Conservation (phyloP, 2,329 filamentous ascomycete genomes). For the Stromatinia cepivora region DNA sequence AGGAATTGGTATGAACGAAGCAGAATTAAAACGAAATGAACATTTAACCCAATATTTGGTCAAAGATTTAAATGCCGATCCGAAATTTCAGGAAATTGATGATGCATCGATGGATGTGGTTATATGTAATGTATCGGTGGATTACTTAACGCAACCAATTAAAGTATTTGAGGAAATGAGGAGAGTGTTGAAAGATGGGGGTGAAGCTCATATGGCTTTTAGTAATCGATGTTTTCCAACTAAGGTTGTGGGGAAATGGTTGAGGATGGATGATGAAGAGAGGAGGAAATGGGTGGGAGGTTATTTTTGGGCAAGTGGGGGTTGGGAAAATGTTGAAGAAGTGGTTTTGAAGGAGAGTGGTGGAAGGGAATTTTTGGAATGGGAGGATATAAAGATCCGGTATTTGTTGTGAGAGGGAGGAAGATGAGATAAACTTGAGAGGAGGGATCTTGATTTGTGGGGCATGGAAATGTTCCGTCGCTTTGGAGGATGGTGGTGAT, state of each 20-base stretch:
- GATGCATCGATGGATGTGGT: constrained; percentile 45
- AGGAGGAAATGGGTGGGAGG: constrained; percentile 52
- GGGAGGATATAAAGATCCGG: constrained; percentile 41
- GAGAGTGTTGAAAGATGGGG: constrained; percentile 45
- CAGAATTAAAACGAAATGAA: constrained; percentile 47
- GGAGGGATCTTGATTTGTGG: not conserved
- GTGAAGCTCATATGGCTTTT: constrained; percentile 51
- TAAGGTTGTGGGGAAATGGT: constrained; percentile 52
- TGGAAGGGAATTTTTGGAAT: constrained; percentile 24
- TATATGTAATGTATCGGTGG: constrained; percentile 53
- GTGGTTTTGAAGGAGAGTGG: constrained; percentile 50
- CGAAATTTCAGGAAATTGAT: constrained; percentile 29
- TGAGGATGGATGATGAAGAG: constrained; percentile 47
- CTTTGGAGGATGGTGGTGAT: not conserved
- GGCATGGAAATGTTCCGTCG: not conserved
- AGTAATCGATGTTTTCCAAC: constrained; percentile 55
- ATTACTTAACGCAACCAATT: constrained; percentile 51
- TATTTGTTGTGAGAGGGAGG: constrained; percentile 47
- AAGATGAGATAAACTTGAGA: not conserved
- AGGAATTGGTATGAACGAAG: constrained; percentile 50
- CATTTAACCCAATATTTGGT: constrained; percentile 42
- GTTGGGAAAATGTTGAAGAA: constrained; percentile 54
- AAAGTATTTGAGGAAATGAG: constrained; percentile 47
- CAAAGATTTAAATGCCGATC: constrained; percentile 48
- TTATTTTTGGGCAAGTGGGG: constrained; percentile 48